Evolutionary conservation across 2,329 filamentous ascomycete species (phyloP).

Genomic region (Trichoderma sp.): DNA sequence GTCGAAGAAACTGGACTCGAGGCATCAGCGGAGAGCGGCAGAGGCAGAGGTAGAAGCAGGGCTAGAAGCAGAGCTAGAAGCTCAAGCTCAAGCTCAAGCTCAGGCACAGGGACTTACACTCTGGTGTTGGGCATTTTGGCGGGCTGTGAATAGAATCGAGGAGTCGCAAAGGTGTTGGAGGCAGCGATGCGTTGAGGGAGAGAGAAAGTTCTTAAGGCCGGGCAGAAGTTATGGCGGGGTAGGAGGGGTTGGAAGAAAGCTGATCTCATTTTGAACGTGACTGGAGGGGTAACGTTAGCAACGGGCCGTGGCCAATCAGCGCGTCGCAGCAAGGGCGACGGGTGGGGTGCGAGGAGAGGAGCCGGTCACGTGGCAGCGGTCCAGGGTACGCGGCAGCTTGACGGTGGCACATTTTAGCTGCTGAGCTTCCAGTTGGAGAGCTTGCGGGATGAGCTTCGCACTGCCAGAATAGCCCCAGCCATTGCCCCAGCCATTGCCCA

Average conservation of each 20-base stretch:
- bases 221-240: conserved; percentile 44
- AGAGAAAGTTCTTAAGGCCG: conserved; percentile 39
- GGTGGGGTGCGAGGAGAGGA: conserved; percentile 21
- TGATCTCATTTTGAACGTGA: conserved; percentile 43
- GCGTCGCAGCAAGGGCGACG: conserved; percentile 19
- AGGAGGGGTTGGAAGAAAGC: conserved; percentile 45
- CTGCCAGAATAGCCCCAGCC: background rate
- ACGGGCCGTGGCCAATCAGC: conserved; percentile 30
- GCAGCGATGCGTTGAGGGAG: conserved; percentile 40
- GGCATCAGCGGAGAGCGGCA: conserved; percentile 24
- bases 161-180: conserved; percentile 37
- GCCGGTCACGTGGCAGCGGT: conserved; percentile 31
- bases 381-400: conserved; percentile 14
- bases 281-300: conserved; percentile 44
- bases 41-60: conserved; percentile 20
- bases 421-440: background rate
- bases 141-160: conserved; percentile 54
- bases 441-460: background rate
- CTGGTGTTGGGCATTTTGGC: conserved; percentile 69
- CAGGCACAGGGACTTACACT: conserved; percentile 55
- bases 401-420: conserved; percentile 1
- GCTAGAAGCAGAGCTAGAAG: too few species aligned
- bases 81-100: too few species aligned
- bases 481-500: conserved; percentile 3
- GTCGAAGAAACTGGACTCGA: conserved; percentile 62